Conservation (phyloP, 495 filamentous ascomycete species). For the Cenococcum geophilum region DNA sequence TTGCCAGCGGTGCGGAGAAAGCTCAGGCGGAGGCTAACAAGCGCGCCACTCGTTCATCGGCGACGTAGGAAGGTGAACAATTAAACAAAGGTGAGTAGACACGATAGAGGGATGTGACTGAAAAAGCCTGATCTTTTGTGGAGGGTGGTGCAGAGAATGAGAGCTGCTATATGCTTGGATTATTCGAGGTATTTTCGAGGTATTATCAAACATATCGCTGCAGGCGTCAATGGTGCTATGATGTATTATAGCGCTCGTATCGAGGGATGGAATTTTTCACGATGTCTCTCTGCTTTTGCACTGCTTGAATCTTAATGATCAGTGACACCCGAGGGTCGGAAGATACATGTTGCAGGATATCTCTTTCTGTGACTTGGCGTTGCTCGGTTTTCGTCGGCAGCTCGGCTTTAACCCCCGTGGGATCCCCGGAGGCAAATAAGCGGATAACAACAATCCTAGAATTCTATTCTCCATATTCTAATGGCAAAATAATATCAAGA, state of each 20-base stretch:
- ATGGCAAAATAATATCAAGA: neutral
- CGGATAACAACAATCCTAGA: neutral
- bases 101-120: neutral
- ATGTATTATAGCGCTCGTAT: conserved; percentile 29
- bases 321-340: neutral
- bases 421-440: conserved; percentile 1
- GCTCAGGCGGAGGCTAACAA: conserved; percentile 52
- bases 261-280: conserved; percentile 15
- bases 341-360: neutral
- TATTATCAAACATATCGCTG: conserved; percentile 8
- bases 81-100: neutral
- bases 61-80: conserved; percentile 15
- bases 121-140: neutral
- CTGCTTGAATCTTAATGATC: neutral
- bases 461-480: neutral
- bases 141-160: neutral
- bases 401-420: conserved; percentile 4
- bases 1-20: conserved; percentile 52
- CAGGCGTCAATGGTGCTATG: conserved; percentile 16
- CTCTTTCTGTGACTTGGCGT: neutral
- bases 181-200: conserved; percentile 13
- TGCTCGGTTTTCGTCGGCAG: conserved; percentile 7
- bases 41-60: conserved; percentile 48
- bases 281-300: neutral
- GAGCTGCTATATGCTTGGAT: conserved; percentile 14